Base-by-base conservation (phyloP, 805 yeast genomes). In the Candida qinlingensis region DNA sequence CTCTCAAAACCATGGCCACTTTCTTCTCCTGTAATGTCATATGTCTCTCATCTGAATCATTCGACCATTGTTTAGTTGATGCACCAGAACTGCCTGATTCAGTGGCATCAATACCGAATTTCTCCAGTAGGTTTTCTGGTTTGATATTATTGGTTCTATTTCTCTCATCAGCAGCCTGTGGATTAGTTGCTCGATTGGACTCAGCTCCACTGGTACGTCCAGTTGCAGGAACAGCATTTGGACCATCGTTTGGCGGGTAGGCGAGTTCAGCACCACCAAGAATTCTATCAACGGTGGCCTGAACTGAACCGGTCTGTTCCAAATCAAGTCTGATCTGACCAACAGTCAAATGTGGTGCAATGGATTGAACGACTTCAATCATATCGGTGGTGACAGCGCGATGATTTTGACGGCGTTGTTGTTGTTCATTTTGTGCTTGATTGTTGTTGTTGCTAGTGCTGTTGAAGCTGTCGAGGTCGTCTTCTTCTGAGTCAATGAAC, bases 321-420 rank as follows among this genome's bases (percentile, higher is more conserved):
- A 94, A 74, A 62, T 86, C 96, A 52, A 74, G 72, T 52, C 82
- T 73, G 52, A 94, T 88, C 61, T 87, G 95, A 7, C 77, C 86
- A 4, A 68, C 75, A 1, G 86, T 73, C 33, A 87, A 68, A 25
- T 73, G 72, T 4, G 97, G 97, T 0, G 90, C 96, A 47, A 92
- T 72, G 39, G 89, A 81, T 56, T 81, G 86, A 2, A 92, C 97
- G 0, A 87, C 83, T 54, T 85, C 94, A 40, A 92, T 74, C 98
- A 92, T 92, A 49, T 77, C 79, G 5, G 71, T 72, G 4, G 84
- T 81, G 26, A 85, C 82, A 11, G 64, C 69, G 49, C 87, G 75
- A 42, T 75, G 69, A 10, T 28, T 30, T 28, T 35, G 35, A 8
- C 19, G 45, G 13, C 10, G 35, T 34, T 36, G 42, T 30, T 26